phyloP scores from a whole-genome alignment of 495 filamentous ascomycete genomes.

The Amniculicola lignicola region DNA sequence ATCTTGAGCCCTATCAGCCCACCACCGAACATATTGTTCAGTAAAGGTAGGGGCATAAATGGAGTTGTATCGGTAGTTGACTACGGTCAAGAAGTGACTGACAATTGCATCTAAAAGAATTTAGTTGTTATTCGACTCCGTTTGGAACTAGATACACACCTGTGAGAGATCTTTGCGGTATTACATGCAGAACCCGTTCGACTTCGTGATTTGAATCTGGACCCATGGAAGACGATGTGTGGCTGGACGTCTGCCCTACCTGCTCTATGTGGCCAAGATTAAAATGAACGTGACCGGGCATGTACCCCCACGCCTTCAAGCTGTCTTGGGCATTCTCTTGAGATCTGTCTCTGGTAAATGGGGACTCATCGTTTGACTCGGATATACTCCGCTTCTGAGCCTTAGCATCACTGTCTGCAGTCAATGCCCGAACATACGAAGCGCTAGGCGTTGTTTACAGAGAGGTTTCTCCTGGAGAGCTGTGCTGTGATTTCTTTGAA shows the following conservation, averaged over 20 bases:
- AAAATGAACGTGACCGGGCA: conserved; percentile 27
- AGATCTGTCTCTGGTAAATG: not conserved
- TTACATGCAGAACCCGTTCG: conserved; percentile 15
- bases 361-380: conserved; percentile 27
- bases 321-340: conserved; percentile 27
- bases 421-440: not conserved
- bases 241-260: not conserved
- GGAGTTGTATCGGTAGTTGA: conserved; percentile 52
- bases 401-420: not conserved
- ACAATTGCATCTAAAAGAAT: conserved; percentile 47
- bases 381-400: conserved; percentile 16
- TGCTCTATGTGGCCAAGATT: conserved; percentile 11
- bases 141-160: conserved; percentile 23
- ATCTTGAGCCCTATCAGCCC: conserved; percentile 40
- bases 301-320: conserved; percentile 32
- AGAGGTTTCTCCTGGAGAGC: not conserved
- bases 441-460: not conserved
- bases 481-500: conserved; percentile 21
- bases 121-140: not conserved
- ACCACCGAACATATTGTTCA: conserved; percentile 51
- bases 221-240: not conserved
- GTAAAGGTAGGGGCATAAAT: conserved; percentile 51
- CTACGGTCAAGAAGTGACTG: conserved; percentile 48
- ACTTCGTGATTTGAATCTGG: conserved; percentile 5
- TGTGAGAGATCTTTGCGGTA: conserved; percentile 33